Conservation (phyloP, 2,329 filamentous ascomycete genomes). For the Talaromyces sp. region DNA sequence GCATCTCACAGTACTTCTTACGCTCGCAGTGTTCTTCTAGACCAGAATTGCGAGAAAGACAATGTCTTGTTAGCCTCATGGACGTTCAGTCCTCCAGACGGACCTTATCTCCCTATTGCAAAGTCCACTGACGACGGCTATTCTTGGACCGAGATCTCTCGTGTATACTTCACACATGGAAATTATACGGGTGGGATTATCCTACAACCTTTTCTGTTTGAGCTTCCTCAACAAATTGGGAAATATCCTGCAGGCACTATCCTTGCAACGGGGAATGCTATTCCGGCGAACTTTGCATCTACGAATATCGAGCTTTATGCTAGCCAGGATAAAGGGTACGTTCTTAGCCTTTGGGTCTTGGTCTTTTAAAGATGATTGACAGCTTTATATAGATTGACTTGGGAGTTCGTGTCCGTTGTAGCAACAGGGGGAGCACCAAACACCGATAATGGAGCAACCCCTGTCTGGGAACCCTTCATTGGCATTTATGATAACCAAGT, state of each 20-base stretch:
- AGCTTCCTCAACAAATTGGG: constrained; percentile 59
- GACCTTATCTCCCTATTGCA: constrained; percentile 55
- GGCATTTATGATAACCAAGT: constrained; percentile 45
- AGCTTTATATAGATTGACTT: constrained; percentile 52
- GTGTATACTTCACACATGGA: constrained; percentile 56
- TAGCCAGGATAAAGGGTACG: constrained; percentile 48
- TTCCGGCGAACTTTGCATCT: constrained; percentile 53
- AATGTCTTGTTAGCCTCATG: constrained; percentile 53
- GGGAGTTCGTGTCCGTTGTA: constrained; percentile 67
- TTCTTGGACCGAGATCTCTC: constrained; percentile 64
- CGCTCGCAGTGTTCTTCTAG: constrained; percentile 49
- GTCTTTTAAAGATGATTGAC: background rate
- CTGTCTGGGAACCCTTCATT: constrained; percentile 73
- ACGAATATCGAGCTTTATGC: constrained; percentile 71
- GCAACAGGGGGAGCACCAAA: constrained; percentile 62
- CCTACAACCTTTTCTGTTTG: constrained; percentile 69
- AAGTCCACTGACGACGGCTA: constrained; percentile 54
- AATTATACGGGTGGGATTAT: constrained; percentile 64
- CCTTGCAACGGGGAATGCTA: constrained; percentile 60
- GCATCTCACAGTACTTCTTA: constrained; percentile 52
- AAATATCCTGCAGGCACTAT: constrained; percentile 63
- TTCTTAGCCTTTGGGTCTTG: too few relatives aligned
- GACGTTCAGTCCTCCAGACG: constrained; percentile 57
- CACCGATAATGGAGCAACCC: constrained; percentile 64
- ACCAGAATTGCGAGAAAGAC: constrained; percentile 29